A percentile compares a stretch with the other conserved stretches of the same genome.
phyloP scores from a whole-genome alignment of 805 yeast genomes.

The Teunomyces kruisii region DNA sequence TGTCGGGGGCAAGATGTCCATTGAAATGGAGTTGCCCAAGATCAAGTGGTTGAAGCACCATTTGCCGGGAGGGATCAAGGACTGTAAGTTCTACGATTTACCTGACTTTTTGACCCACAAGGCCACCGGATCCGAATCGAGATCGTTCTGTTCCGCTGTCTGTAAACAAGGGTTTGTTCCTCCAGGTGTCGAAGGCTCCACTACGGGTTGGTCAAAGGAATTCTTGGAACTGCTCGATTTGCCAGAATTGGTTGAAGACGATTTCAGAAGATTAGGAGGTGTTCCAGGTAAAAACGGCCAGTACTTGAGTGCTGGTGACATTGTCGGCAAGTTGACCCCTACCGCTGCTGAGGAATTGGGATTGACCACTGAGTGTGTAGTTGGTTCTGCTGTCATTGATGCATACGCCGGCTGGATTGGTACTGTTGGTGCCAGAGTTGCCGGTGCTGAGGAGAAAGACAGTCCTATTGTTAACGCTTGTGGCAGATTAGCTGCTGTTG shows the following conservation, averaged over 20 bases:
- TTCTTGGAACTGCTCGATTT: conserved; percentile 69
- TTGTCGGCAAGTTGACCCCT: conserved; percentile 69
- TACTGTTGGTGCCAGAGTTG: conserved; percentile 86
- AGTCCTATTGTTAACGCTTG: conserved; percentile 62
- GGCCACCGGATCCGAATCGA: conserved; percentile 84
- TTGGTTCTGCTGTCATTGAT: conserved; percentile 95
- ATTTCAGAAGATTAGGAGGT: conserved; percentile 83
- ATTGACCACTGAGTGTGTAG: conserved; percentile 72
- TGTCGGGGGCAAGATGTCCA: conserved; percentile 97
- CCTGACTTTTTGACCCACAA: conserved; percentile 89
- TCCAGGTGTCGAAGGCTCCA: conserved; percentile 82
- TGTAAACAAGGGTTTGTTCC: conserved; percentile 97
- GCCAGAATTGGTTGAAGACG: conserved; percentile 72
- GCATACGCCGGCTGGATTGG: conserved; percentile 99
- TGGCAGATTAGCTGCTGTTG: conserved; percentile 94
- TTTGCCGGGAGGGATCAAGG: conserved; percentile 57
- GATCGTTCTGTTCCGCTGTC: conserved; percentile 86
- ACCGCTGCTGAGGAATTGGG: conserved; percentile 82
- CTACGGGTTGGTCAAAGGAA: conserved; percentile 86
- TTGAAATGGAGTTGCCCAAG: conserved; percentile 98
- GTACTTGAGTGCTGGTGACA: conserved; percentile 85
- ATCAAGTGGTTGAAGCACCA: conserved; percentile 93
- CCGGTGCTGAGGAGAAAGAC: conserved; percentile 31
- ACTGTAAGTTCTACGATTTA: conserved; percentile 83
- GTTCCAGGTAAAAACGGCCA: conserved; percentile 68